Evolutionary conservation across 2,329 filamentous ascomycete species (phyloP).

Genomic region (Apiospora pterosperma): DNA sequence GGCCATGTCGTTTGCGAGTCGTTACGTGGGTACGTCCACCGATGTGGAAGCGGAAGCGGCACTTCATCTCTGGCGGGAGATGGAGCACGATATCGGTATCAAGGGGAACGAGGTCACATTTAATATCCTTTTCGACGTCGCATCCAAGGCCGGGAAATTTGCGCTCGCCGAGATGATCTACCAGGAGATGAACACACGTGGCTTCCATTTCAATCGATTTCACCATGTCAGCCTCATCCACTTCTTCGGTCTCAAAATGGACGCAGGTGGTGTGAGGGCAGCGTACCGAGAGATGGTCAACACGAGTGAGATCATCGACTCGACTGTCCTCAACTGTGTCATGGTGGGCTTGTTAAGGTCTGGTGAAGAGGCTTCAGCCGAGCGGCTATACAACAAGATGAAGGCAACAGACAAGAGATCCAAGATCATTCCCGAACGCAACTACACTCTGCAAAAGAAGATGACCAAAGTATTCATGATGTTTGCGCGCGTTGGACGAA

Average conservation of each 20-base stretch:
- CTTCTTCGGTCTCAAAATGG: conserved; percentile 72
- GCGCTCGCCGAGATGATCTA: conserved; percentile 80
- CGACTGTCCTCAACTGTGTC: conserved; percentile 80
- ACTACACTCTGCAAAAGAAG: conserved; percentile 44
- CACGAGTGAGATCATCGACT: conserved; percentile 84
- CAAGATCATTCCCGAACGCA: conserved; percentile 37
- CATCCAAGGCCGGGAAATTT: conserved; percentile 82
- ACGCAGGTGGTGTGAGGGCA: conserved; percentile 69
- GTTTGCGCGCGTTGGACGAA: conserved; percentile 51
- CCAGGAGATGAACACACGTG: conserved; percentile 72
- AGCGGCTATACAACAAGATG: conserved; percentile 83
- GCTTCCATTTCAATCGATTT: conserved; percentile 69
- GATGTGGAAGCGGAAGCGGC: conserved; percentile 63
- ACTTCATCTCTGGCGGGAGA: conserved; percentile 79
- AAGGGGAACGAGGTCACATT: conserved; percentile 77
- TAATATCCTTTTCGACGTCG: conserved; percentile 87
- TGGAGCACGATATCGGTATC: conserved; percentile 71
- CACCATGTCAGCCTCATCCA: conserved; percentile 81
- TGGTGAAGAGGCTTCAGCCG: conserved; percentile 72
- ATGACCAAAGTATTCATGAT: conserved; percentile 56
- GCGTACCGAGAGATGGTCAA: conserved; percentile 83
- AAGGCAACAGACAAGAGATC: conserved; percentile 53
- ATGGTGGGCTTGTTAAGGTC: conserved; percentile 74
- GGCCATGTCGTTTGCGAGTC: conserved; percentile 75
- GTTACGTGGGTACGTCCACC: conserved; percentile 60